Base-by-base conservation (phyloP, 176 grass and related monocot species). In the Triticum timopheevii region DNA sequence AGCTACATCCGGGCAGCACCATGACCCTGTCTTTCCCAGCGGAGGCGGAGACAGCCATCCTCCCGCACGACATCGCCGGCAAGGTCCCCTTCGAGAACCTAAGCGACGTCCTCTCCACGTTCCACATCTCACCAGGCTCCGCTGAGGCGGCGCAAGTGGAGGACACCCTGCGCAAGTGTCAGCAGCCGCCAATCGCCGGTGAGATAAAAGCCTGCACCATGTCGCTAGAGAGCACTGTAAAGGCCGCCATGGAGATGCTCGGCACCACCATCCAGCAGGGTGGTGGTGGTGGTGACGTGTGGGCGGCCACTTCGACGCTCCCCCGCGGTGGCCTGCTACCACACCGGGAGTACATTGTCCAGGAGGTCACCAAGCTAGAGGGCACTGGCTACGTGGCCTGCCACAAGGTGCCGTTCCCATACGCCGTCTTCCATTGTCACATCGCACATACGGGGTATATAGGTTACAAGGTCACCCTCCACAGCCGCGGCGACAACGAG, bases 391-490 rank as follows among this genome's bases (percentile, higher is more conserved):
- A 69, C 13, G 75, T 86, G 47, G 23, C 64, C 0, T 86, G 47
- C 76, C 84, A 86, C 34, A 22, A 4, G 3, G 17, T 13, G 34
- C 64, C 64, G 23, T 86, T 42, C 64, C 76, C 75, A 0, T 86
- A 79, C 76, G 47, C 64, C 10, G 23, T 86, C 1, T 86, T 31
- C 49, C 10, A 42, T 64, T 86, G 84, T 17, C 84, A 79, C 75
- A n/a, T 11, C 10, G 17, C 45, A 12, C 13, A 7, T 15, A 25
- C 10, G 0, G 3, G 0, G 10, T 20, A 8, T 13, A 7, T 1
- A 23, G 72, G 19, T 0, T 85, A 67, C 61, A 31, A 65, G 13
- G 13, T 67, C 8, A 54, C 73, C 81, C 34, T 19, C 25, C 25
- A 0, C 6, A 5, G 70, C 20, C 24, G 35, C 0, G 4, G 13